Percentiles rank a stretch among this genome's conserved stretches.
These are phyloP conservation scores for Termitomyces sp. DNA, from an alignment of 768 basidiomycete species.

Conservation along the genomic window DNA sequence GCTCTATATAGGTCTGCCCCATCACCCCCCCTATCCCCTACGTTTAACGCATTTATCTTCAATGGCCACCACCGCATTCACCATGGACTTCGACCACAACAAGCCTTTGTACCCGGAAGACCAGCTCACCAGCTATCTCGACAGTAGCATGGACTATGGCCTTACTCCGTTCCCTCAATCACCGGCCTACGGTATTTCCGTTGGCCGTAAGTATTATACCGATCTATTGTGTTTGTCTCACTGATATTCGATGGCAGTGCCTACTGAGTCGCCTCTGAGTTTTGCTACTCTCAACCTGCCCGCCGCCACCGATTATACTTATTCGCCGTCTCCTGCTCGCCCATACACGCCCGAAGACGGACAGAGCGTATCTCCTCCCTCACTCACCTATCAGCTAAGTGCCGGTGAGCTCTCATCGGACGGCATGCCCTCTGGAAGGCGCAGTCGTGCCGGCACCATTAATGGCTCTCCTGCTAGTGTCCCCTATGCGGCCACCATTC, in stretches of 20 bases:
- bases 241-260: constrained; percentile 33
- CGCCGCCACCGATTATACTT: constrained; percentile 42
- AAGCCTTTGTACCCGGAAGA: constrained; percentile 41
- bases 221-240: constrained; percentile 8
- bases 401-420: constrained; percentile 74
- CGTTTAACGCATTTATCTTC: background rate
- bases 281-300: constrained; percentile 58
- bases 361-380: constrained; percentile 62
- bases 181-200: constrained; percentile 51
- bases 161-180: constrained; percentile 66
- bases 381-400: constrained; percentile 61
- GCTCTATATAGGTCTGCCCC: constrained; percentile 18
- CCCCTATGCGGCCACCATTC: constrained; percentile 55
- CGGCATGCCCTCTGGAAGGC: constrained; percentile 54
- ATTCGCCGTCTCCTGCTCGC: constrained; percentile 56
- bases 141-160: constrained; percentile 47
- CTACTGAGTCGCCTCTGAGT: constrained; percentile 54
- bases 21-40: constrained; percentile 13
- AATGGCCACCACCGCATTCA: constrained; percentile 22
- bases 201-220: constrained; percentile 47
- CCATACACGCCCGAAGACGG: constrained; percentile 66
- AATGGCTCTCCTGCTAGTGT: constrained; percentile 53
- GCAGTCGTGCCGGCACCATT: constrained; percentile 38
- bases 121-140: constrained; percentile 41
- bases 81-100: constrained; percentile 45